phyloP scores from a whole-genome alignment of 805 yeast species.

The Ogataea neopini region DNA sequence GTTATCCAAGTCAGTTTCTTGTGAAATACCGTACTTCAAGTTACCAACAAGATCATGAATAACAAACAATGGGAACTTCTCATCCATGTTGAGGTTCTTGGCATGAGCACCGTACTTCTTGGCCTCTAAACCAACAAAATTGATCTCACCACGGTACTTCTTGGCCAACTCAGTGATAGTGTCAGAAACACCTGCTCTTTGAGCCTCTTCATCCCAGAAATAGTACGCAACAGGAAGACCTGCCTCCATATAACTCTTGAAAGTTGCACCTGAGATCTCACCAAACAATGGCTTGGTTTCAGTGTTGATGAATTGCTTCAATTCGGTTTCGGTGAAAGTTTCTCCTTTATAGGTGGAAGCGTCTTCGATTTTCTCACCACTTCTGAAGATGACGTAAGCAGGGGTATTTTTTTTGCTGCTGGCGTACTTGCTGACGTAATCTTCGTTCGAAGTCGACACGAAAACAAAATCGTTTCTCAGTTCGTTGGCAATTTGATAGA shows the following conservation, averaged over 20 bases:
- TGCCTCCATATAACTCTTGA: constrained; percentile 68
- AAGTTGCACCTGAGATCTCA: constrained; percentile 81
- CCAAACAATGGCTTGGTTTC: constrained; percentile 85
- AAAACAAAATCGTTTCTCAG: constrained; percentile 68
- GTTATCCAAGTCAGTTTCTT: constrained; percentile 51
- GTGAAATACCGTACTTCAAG: constrained; percentile 77
- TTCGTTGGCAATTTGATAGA: constrained; percentile 58
- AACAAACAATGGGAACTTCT: constrained; percentile 86
- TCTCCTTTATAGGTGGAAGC: constrained; percentile 46
- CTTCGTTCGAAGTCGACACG: constrained; percentile 45
- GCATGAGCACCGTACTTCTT: constrained; percentile 81
- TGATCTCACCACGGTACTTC: constrained; percentile 73
- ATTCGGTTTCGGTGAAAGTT: constrained; percentile 36
- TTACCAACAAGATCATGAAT: constrained; percentile 72
- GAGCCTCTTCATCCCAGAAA: constrained; percentile 72
- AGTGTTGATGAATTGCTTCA: constrained; percentile 50
- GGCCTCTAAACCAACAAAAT: constrained; percentile 90
- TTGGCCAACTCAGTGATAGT: constrained; percentile 66
- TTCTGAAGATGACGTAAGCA: constrained; percentile 49
- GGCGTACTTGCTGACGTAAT: constrained; percentile 38
- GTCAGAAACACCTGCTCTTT: constrained; percentile 56
- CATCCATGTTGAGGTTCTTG: constrained; percentile 76
- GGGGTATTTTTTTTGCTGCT: constrained; percentile 38
- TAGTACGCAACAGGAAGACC: constrained; percentile 83
- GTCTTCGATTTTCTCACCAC: constrained; percentile 46